Evolutionary conservation across 1,139 yeast species (phyloP), one percentile per base, ranked within the genome.

Genomic region (Petasospora fabianii): DNA sequence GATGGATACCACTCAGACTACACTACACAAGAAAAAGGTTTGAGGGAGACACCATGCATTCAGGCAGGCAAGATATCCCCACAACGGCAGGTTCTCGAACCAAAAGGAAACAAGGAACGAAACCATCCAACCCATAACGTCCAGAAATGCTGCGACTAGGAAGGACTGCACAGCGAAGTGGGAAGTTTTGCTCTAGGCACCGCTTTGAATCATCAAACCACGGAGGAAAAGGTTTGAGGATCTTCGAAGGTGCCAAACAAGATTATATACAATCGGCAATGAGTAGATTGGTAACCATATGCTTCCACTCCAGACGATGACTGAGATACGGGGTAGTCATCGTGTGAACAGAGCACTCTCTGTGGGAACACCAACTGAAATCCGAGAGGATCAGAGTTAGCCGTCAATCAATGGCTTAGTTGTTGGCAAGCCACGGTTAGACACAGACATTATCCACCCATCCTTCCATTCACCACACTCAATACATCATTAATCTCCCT

Each of bases 151-250:
- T 36, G 39, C 34, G 35, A 36, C 43, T 39, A 33, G 40, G 40
- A 36, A 35, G 35, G 29, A 39, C 43, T 33, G 33, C 35, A 36
- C 38, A 35, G 26, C 35, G 29, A 18, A 8, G 16, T 30, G 43
- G 30, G 19, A n/a, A 29, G 30, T 7, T 27, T 32, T 22, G 24
- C 13, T 54, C 34, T 54, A 41, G 56, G 56, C 58, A 49, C 54
- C 56, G 53, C 55, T 54, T 54, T 54, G 58, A 54, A 53, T 53
- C 56, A 41, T 41, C 51, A 50, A 38, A 43, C 51, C 55, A 54
- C 54, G 45, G 56, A 42, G 42, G 41, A 48, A 45, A 40, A 46
- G 51, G 32, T 44, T 37, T 45, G 53, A 44, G 47, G 48, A 53
- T 53, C 58, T 54, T 54, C 58, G 58, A 54, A 51, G 56, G 54